Base-by-base conservation (phyloP, 139 green algal species). In the Chlamydomonas asymmetrica region DNA sequence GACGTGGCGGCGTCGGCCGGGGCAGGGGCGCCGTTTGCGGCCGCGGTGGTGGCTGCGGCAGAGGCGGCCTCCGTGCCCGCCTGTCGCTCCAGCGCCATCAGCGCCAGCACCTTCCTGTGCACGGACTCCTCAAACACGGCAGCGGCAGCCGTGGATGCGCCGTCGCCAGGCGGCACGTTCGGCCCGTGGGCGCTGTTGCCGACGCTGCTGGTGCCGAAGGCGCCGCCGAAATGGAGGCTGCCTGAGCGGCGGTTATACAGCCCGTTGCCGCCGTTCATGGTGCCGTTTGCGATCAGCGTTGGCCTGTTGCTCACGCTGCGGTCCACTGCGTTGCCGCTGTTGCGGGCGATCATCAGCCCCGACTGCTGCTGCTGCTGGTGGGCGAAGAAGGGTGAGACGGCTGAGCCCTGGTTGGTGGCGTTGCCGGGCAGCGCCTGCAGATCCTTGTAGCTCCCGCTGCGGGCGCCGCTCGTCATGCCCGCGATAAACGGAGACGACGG, bases 41-140 rank as follows among this genome's bases (percentile, higher is more conserved):
- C 4, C 16, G 68, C 37, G 4, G 56, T 35, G n/a, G 65, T 10
- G 45, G 66, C 66, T 18, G 57, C 70, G 34, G 70, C 70, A 1
- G 70, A 32, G 48, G 48, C 20, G 48, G 48, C 48, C 16, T 16
- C 48, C 20, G 48, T 18, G 59, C 31, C n/a, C 18, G 31, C 34
- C 6, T 49, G 54, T 43, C 35, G 50, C 48, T 82, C 76, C 27
- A 78, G 67, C 5, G 73, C 73, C 60, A 79, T 83, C 4, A 83
- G 65, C 18, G 78, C 78, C 27, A 83, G 41, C 64, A 83, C 70
- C 78, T 83, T 83, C 13, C 78, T 63, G 56, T 83, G 78, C 23
- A 83, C 65, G 4, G 38, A 68, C 35, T 43, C 63, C 18, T 83
- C 67, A 23, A 54, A 3, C 2, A 37, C 35, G 27, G 45, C 31